A percentile compares a stretch with the other conserved stretches of the same genome.
phyloP scores from a whole-genome alignment of 2,329 filamentous ascomycete genomes.

The Ophiosphaerella korrae region DNA sequence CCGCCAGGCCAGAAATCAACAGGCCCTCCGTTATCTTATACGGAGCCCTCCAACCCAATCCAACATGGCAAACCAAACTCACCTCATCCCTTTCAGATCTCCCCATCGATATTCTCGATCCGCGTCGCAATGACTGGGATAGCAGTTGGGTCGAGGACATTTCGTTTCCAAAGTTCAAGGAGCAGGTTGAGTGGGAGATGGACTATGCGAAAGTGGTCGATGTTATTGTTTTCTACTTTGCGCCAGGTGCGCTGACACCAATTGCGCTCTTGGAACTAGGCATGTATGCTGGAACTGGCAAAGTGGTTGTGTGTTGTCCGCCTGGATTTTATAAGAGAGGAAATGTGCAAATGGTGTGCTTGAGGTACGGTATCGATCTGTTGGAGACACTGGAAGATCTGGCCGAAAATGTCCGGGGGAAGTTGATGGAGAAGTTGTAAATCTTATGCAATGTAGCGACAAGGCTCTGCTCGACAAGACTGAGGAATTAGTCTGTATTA shows the following conservation, averaged over 20 bases:
- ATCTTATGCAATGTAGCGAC: neutral
- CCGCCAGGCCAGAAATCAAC: constrained; percentile 17
- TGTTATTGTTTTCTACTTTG: constrained; percentile 63
- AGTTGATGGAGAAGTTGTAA: constrained; percentile 16
- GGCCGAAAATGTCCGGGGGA: constrained; percentile 33
- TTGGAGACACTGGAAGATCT: constrained; percentile 52
- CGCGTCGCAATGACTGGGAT: constrained; percentile 64
- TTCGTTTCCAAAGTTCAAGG: constrained; percentile 55
- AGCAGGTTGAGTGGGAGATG: constrained; percentile 68
- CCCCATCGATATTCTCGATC: constrained; percentile 63
- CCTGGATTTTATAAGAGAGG: constrained; percentile 63
- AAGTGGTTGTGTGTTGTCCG: constrained; percentile 59
- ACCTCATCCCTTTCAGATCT: constrained; percentile 44
- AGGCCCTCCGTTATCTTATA: constrained; percentile 60
- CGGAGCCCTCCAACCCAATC: constrained; percentile 56
- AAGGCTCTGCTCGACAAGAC: neutral
- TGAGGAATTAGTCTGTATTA: neutral
- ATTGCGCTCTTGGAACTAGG: constrained; percentile 66
- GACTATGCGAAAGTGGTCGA: constrained; percentile 60
- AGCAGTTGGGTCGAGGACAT: constrained; percentile 61
- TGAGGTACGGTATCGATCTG: constrained; percentile 53
- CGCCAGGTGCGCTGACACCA: constrained; percentile 57
- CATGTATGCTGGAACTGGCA: constrained; percentile 52
- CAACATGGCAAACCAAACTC: constrained; percentile 60
- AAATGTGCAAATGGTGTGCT: constrained; percentile 64